Conservation (phyloP, 768 basidiomycete species). For the Rubroboletus satanas region DNA sequence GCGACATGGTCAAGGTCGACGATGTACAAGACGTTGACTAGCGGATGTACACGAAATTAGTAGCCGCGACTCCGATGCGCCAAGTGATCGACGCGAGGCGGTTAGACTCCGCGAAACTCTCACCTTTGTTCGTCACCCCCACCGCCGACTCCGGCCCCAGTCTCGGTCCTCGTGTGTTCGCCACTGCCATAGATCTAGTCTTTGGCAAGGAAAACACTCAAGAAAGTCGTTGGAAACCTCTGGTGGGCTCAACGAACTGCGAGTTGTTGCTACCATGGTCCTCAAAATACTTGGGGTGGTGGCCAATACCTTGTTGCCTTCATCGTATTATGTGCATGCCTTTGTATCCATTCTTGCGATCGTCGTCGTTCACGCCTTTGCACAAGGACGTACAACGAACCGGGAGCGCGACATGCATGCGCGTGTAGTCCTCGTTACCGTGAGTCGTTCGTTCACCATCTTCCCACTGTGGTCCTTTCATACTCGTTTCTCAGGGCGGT, state of each 20-base stretch:
- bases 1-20: conserved; percentile 57
- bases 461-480: conserved; percentile 1
- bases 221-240: no score
- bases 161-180: background rate
- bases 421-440: conserved; percentile 67
- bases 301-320: conserved; percentile 45
- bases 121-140: background rate
- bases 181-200: background rate
- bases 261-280: conserved; percentile 40
- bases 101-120: conserved; percentile 14
- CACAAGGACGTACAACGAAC: conserved; percentile 66
- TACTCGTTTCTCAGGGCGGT: conserved; percentile 48
- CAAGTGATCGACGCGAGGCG: background rate
- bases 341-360: conserved; percentile 41
- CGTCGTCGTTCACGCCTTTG: conserved; percentile 52
- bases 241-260: background rate
- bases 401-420: conserved; percentile 76
- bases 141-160: background rate
- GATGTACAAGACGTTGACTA: background rate
- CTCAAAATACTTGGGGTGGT: conserved; percentile 44
- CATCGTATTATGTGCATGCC: conserved; percentile 55
- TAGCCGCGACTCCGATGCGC: conserved; percentile 9
- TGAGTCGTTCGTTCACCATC: conserved; percentile 28
- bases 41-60: no score
- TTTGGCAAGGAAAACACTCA: background rate